Evolutionary conservation across 352 stramenopile species (phyloP), one percentile per base, ranked within the genome.

Genomic region (Paralagenidium karlingii): DNA sequence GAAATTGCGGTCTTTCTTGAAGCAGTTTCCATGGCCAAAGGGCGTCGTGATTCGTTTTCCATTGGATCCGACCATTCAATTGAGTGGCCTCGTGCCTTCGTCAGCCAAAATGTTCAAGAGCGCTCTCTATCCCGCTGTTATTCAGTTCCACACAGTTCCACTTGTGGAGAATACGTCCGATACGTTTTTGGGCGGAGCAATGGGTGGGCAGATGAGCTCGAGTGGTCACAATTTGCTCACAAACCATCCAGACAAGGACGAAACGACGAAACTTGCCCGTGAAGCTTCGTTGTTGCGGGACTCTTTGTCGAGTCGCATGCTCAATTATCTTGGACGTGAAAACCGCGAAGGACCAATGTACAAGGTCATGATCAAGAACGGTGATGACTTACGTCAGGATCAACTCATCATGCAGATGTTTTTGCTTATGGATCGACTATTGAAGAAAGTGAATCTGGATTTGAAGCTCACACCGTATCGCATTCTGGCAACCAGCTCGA

Each of bases 391-490:
- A 33, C 76, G 96, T 7, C 97, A 99, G 68, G 97, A 99, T 66
- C 96, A 99, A 63, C 71, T 99, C 38, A 95, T 99, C 39, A 98
- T 99, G 57, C 97, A 99, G 70, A 97, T 99, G 86, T 97, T 99
- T 43, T 94, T 96, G 39, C 66, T 99, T 21, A 99, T 99, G 94
- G 96, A 99, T 56, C 77, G 92, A 6, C 59, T 99, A 24, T 67
- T 99, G 26, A 99, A 99, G 65, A 90, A 96, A 29, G 94, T 98
- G 15, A 98, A 98, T 42, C 51, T 99, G 32, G 95, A 99, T 53
- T 66, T 99, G 13, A 82, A 96, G 51, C 66, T 99, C 25, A 97
- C 84, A 2, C 94, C 95, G 15, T 99, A 99, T 56, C 68, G 79
- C 8, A 88, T 94, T 38, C 60, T 94, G 8, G 79, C 82, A 1